phyloP scores from a whole-genome alignment of 2,329 filamentous ascomycete genomes.

The Epicoccum sorghinum region DNA sequence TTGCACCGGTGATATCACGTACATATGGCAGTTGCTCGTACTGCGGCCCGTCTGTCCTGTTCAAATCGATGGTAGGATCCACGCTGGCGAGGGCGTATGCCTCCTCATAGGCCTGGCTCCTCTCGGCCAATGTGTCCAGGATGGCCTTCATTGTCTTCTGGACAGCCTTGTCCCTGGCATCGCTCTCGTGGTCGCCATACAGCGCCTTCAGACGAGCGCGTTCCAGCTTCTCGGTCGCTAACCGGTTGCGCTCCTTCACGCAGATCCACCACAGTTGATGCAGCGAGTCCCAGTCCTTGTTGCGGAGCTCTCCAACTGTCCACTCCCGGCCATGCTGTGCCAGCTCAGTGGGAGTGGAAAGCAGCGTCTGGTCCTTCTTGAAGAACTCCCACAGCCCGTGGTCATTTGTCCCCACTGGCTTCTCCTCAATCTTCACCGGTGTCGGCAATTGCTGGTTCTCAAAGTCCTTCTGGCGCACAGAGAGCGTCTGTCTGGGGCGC shows the following conservation, averaged over 20 bases:
- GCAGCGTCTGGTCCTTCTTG: slow-evolving; percentile 64
- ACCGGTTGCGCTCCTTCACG: slow-evolving; percentile 85
- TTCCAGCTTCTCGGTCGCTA: slow-evolving; percentile 78
- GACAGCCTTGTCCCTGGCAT: slow-evolving; percentile 70
- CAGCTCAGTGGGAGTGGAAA: slow-evolving; percentile 75
- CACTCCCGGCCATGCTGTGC: slow-evolving; percentile 76
- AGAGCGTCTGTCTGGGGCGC: slow-evolving; percentile 70
- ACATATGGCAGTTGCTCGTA: slow-evolving; percentile 36
- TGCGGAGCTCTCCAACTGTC: slow-evolving; percentile 82
- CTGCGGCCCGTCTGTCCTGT: slow-evolving; percentile 31
- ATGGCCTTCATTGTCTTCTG: slow-evolving; percentile 79
- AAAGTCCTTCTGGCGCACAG: slow-evolving; percentile 69
- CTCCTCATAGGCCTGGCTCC: slow-evolving; percentile 87
- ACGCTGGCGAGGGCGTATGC: slow-evolving; percentile 65
- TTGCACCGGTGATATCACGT: slow-evolving; percentile 1
- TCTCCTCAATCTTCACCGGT: slow-evolving; percentile 68
- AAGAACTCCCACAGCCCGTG: slow-evolving; percentile 97
- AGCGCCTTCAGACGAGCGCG: slow-evolving; percentile 69
- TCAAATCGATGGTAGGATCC: slow-evolving; percentile 54
- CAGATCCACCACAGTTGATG: slow-evolving; percentile 95
- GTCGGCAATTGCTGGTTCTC: slow-evolving; percentile 63
- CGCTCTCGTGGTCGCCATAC: slow-evolving; percentile 74
- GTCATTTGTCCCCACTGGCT: slow-evolving; percentile 67
- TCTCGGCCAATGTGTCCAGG: slow-evolving; percentile 83
- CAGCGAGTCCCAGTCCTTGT: slow-evolving; percentile 92